Conservation (phyloP, 176 grass and related monocot genomes). For the Areca catechu region DNA sequence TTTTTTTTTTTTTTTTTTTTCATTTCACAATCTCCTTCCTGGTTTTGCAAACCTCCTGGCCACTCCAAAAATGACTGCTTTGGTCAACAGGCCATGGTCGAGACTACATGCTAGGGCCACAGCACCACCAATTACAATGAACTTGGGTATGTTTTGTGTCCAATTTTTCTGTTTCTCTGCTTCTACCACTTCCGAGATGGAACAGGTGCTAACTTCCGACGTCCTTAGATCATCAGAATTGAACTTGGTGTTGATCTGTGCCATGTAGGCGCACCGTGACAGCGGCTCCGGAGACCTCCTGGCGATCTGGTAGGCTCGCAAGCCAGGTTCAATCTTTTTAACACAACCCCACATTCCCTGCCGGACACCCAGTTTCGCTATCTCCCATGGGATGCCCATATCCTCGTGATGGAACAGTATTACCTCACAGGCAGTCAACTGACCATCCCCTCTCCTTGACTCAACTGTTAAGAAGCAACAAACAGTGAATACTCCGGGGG, state of each 20-base stretch:
- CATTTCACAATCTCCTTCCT: conserved; percentile 40
- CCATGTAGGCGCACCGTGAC: conserved; percentile 51
- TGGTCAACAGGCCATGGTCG: conserved; percentile 72
- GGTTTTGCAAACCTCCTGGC: conserved; percentile 76
- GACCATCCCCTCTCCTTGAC: conserved; percentile 64
- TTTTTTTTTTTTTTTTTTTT: not conserved
- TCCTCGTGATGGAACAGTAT: conserved; percentile 91
- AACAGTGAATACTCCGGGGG: not conserved
- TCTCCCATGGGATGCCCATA: conserved; percentile 88
- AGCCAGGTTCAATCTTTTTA: conserved; percentile 67
- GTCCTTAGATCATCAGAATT: conserved; percentile 31
- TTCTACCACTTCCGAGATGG: conserved; percentile 25
- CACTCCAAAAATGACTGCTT: conserved; percentile 67
- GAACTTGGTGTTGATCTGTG: conserved; percentile 51
- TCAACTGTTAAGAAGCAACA: conserved; percentile 37
- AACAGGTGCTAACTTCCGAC: conserved; percentile 13
- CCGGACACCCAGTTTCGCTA: conserved; percentile 66
- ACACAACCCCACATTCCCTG: conserved; percentile 96
- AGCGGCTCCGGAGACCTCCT: conserved; percentile 36
- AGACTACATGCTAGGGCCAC: conserved; percentile 69
- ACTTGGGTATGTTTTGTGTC: conserved; percentile 50
- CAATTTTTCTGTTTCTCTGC: conserved; percentile 59
- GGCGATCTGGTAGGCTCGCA: conserved; percentile 60
- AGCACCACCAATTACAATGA: conserved; percentile 50
- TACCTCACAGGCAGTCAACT: conserved; percentile 81